Percentiles rank a stretch among this genome's conserved stretches.
phyloP scores from a whole-genome alignment of 495 filamentous ascomycete species.

The Neurospora terricola region DNA sequence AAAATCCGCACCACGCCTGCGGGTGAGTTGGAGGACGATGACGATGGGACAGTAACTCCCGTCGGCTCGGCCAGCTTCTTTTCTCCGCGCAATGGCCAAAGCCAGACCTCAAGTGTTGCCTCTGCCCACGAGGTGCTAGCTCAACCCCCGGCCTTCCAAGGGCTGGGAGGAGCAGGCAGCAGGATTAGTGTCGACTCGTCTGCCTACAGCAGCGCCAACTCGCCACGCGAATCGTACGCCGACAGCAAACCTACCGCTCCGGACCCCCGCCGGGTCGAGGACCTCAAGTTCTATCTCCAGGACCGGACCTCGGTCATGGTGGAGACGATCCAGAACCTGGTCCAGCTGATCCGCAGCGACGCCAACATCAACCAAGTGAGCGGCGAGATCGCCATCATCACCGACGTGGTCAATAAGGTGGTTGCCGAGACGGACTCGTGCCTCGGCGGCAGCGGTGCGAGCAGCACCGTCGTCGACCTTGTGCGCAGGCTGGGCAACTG shows the following conservation, averaged over 20 bases:
- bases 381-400: conserved; percentile 61
- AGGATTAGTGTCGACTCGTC: conserved; percentile 41
- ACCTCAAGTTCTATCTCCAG: conserved; percentile 72
- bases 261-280: conserved; percentile 48
- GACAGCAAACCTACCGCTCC: conserved; percentile 28
- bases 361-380: conserved; percentile 55
- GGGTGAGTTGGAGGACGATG: conserved; percentile 67
- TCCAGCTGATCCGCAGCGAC: conserved; percentile 66
- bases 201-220: conserved; percentile 44
- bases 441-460: conserved; percentile 33
- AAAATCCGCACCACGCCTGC: conserved; percentile 71
- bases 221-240: conserved; percentile 40
- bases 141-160: conserved; percentile 38
- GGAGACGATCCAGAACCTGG: conserved; percentile 71
- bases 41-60: conserved; percentile 48
- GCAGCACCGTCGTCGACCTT: conserved; percentile 30
- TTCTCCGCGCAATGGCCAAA: conserved; percentile 32
- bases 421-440: conserved; percentile 50
- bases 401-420: conserved; percentile 58
- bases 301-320: conserved; percentile 75
- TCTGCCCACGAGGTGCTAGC: conserved; percentile 26
- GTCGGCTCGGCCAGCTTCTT: conserved; percentile 45
- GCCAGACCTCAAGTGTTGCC: conserved; percentile 18
- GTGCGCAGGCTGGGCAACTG: conserved; percentile 54
- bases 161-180: conserved; percentile 20